Evolutionary conservation across 2,329 filamentous ascomycete species (phyloP), one percentile per base, ranked within the genome.

Genomic region (Paecilomyces formosus): DNA sequence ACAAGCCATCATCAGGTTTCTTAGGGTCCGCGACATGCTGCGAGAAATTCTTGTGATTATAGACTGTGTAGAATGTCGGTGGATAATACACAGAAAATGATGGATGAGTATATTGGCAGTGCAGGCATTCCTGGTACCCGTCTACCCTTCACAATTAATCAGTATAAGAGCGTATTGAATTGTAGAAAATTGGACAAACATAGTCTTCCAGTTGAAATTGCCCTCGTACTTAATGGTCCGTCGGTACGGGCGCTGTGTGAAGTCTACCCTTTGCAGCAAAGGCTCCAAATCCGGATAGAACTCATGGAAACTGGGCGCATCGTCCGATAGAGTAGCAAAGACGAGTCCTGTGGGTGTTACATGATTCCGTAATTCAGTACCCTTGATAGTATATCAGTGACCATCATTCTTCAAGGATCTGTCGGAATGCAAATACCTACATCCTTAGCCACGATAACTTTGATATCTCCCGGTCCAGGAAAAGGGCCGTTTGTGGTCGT

Each of bases 191-290:
- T 15, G 15, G 22, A 22, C 63, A 58, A 68, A 79, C 81, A 83
- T 83, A 0, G 81, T 83, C 65, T 84, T 84, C 81, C 81, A 84
- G 66, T 85, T 85, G 72, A 84, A 84, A 0, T 75, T 74, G 2
- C 82, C 82, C 55, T 80, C 75, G 57, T 84, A 85, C n/a, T 75
- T 77, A 61, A 84, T 81, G 51, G 79, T 80, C 22, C 77, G 75
- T 2, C 80, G 75, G 62, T 82, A 74, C 0, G 81, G 81, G 1
- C 82, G 71, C 57, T 78, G 74, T 3, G 80, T 82, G 64, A 84
- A 85, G 59, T 84, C 79, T 2, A 83, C 80, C 50, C 69, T 75
- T 2, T 72, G 71, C 1, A 82, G 73, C 2, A 83, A 61, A 1
- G 74, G 71, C 60, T 83, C 78, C 0, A 85, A 70, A 1, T 81